Base-by-base conservation (phyloP, 495 filamentous ascomycete species). In the Cairneyella variabilis region DNA sequence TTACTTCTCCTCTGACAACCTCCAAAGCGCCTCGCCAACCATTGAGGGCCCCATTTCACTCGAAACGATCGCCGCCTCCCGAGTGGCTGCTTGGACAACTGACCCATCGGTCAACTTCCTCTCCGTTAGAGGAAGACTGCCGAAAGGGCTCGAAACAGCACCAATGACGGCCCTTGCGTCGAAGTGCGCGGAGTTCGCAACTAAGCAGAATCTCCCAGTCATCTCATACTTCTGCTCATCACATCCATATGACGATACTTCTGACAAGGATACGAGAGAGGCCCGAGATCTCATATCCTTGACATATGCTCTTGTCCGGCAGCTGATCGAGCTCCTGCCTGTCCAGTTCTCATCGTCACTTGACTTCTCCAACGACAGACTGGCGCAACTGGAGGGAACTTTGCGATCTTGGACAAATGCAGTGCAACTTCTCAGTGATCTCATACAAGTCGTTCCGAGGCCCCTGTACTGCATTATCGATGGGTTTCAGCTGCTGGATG, bases 211-310 rank as follows among this genome's bases (percentile, higher is more conserved):
- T 11, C 21, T 46, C 10, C 42, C 42, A 10, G 42, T 26, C 18
- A 46, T 46, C 8, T 46, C 42, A 4, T 46, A 46, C 42, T 46
- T 46, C 42, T 46, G 42, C 42, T 46, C 18, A 5, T 21, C 26
- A 21, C 42, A 10, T 22, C 16, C 5, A 46, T 11, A 21, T 11
- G 42, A 46, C 5, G 42, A 46, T 10, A 9, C 26, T 10, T 21
- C 16, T 27, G 42, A 26, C 20, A 20, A 20, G 16, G 26, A 46
- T 25, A 46, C 42, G 8, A 5, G 10, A 11, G 42, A 46, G 42
- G 42, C 26, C 3, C 42, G 26, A 26, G 42, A 27, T 9, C 8
- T 46, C 3, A 10, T 46, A 14, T 46, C 42, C 10, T 27, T 46
- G 42, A 46, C 22, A 5, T 46, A 46, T 46, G 12, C 42, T 9